Evolutionary conservation across 2,329 filamentous ascomycete genomes (phyloP).

Genomic region (Aspergillus caelatus): DNA sequence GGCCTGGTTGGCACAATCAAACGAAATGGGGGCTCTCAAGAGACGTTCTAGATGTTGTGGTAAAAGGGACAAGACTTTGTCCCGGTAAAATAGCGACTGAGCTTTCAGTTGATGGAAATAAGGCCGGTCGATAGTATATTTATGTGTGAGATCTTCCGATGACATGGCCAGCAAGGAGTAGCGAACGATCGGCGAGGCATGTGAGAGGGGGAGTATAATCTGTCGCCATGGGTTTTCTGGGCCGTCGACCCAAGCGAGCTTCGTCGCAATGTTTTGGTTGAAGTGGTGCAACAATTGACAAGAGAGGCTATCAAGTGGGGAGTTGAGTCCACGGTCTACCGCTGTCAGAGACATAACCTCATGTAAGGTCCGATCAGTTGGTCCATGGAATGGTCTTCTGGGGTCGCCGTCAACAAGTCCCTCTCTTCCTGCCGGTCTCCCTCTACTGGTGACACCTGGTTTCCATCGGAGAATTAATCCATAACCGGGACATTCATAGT

Average conservation of each 20-base stretch:
- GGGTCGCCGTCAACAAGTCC: conserved; percentile 14
- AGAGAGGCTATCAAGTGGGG: background rate
- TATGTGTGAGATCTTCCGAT: conserved; percentile 25
- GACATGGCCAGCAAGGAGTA: conserved; percentile 28
- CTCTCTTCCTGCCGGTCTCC: conserved; percentile 25
- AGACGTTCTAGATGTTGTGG: conserved; percentile 14
- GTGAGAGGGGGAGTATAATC: conserved; percentile 28
- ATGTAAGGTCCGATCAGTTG: background rate
- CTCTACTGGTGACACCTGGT: conserved; percentile 29
- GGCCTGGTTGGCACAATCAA: background rate
- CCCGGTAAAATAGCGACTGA: conserved; percentile 14
- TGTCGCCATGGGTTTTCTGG: conserved; percentile 29
- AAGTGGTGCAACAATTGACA: conserved; percentile 28
- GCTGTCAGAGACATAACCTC: background rate
- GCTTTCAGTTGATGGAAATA: conserved; percentile 11
- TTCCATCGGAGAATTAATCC: conserved; percentile 28
- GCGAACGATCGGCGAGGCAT: conserved; percentile 24
- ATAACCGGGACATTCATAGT: conserved; percentile 29
- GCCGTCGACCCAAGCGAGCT: conserved; percentile 31
- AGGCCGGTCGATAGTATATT: conserved; percentile 13
- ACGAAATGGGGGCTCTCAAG: background rate
- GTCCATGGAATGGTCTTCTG: background rate
- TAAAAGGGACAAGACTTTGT: conserved; percentile 16
- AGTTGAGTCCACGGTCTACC: background rate
- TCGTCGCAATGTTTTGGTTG: conserved; percentile 22